phyloP scores from a whole-genome alignment of 2,329 filamentous ascomycete species.

The Fusarium pseudonygamai region DNA sequence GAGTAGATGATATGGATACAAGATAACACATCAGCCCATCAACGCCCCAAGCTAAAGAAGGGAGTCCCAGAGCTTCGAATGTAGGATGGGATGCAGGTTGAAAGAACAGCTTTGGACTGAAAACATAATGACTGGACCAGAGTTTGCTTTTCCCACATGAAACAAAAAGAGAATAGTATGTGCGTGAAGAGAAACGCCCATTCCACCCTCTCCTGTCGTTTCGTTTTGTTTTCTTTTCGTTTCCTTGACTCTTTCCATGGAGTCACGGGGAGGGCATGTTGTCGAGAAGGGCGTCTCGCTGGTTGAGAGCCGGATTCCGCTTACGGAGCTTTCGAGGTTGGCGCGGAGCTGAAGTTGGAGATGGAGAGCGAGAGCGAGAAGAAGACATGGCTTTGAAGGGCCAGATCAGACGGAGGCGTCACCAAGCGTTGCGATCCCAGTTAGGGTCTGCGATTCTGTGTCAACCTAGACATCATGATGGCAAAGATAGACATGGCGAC shows the following conservation, averaged over 20 bases:
- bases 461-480: constrained; percentile 4
- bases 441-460: constrained; percentile 69
- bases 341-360: constrained; percentile 21
- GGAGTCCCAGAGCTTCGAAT: background rate
- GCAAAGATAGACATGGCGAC: constrained; percentile 5
- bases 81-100: background rate
- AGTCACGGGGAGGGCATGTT: constrained; percentile 17
- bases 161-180: constrained; percentile 16
- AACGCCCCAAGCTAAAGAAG: constrained; percentile 6
- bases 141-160: constrained; percentile 16
- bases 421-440: constrained; percentile 94
- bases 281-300: constrained; percentile 35
- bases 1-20: constrained; percentile 3
- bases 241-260: background rate
- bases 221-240: background rate
- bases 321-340: constrained; percentile 42
- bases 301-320: constrained; percentile 31
- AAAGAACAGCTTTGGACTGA: background rate
- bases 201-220: background rate
- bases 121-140: constrained; percentile 9
- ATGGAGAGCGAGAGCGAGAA: constrained; percentile 23
- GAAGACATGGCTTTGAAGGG: constrained; percentile 33
- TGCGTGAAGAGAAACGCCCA: constrained; percentile 20
- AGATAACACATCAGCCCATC: constrained; percentile 10
- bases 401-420: constrained; percentile 48